These are phyloP conservation scores for Sparassis latifolia DNA, from an alignment of 1,284 basidiomycete species.

Conservation along the genomic window DNA sequence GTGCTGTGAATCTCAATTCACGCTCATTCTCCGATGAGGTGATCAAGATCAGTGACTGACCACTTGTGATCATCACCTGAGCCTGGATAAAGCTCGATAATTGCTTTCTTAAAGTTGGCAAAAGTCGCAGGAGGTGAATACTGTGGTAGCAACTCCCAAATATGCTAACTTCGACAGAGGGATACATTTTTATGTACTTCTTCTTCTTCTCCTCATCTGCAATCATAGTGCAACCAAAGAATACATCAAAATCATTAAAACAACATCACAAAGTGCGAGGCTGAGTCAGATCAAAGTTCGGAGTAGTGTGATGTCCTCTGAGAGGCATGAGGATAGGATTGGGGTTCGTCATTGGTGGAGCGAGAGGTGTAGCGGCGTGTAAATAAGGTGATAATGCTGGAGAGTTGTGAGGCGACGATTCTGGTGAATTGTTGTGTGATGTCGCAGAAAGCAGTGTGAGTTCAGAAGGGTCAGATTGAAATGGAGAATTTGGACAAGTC, in stretches of 20 bases:
- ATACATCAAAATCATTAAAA: constrained; percentile 9
- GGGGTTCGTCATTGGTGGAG: neutral
- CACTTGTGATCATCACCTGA: constrained; percentile 5
- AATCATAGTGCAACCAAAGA: constrained; percentile 2
- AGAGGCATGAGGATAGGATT: constrained; percentile 8
- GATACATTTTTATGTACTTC: constrained; percentile 1
- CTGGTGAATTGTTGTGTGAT: neutral
- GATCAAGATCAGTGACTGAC: constrained; percentile 1
- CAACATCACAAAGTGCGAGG: constrained; percentile 5
- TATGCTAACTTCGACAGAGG: constrained; percentile 2
- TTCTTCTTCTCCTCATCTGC: constrained; percentile 3
- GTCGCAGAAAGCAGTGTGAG: neutral
- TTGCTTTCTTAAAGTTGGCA: neutral
- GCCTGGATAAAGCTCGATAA: constrained; percentile 8
- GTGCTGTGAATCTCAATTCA: constrained; percentile 1
- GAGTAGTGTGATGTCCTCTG: constrained; percentile 3
- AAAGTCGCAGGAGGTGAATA: constrained; percentile 1
- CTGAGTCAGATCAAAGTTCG: constrained; percentile 5
- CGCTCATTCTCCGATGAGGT: neutral
- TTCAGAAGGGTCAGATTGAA: neutral
- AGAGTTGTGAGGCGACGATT: neutral
- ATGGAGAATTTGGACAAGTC: neutral
- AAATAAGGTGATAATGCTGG: neutral
- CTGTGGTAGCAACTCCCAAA: constrained; percentile 2
- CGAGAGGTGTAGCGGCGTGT: neutral